Base-by-base conservation (phyloP, 805 yeast genomes). In the Cyberlindnera veronae region DNA sequence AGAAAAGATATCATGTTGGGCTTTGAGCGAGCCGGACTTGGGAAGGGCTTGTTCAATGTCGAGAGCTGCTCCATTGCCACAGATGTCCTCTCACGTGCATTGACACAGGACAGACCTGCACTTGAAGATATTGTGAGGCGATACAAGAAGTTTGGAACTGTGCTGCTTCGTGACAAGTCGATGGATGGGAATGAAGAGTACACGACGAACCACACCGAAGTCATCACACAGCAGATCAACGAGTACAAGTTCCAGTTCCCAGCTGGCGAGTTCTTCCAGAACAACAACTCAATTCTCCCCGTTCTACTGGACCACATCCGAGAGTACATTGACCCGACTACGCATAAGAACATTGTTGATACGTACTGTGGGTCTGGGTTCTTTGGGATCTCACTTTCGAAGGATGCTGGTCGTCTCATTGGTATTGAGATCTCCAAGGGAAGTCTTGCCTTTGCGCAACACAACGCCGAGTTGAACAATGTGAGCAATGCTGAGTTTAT, bases 231-330 rank as follows among this genome's bases (percentile, higher is more conserved):
- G 56, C 71, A 72, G 48, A 72, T 84, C 20, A 71, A 75, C 40
- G 93, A 85, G 2, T 77, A 70, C 60, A 72, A 76, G 35, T 93
- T 93, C 63, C 79, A 83, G 55, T 93, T 86, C 60, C 81, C 90
- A n/a, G 96, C 97, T 0, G 95, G 95, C 34, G 95, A 90, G 60
- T 91, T 91, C 57, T 91, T 91, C 71, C 99, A 91, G 63, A 90
- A 89, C 66, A 91, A 91, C 63, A 88, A 86, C 61, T 79, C 93
- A n/a, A 91, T 91, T 16, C 67, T 91, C 42, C 96, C 97, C 1
- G 60, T 69, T 1, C 86, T 91, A n/a, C 78, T 95, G 11, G 66
- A 69, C 27, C 86, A 86, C 54, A 97, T 93, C 16, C 73, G 77
- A 40, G 69, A 76, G 9, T 82, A 84, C 53, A 66, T 88, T 29